Evolutionary conservation across 1,284 basidiomycete genomes (phyloP).

Genomic region (Irpex rosettiformis): DNA sequence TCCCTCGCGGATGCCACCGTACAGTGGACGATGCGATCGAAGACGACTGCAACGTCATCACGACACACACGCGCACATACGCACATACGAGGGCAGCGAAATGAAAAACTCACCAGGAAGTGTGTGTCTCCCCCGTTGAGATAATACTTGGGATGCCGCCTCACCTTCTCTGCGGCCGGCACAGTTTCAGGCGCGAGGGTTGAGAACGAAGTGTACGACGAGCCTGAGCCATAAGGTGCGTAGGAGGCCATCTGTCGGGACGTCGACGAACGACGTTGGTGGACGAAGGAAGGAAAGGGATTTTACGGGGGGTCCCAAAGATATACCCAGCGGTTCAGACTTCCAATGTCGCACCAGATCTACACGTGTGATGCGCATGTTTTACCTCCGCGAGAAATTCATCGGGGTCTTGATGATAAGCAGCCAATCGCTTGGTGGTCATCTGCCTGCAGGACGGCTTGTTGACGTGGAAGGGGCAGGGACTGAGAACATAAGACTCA

Average conservation of each 20-base stretch:
- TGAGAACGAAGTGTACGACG: constrained; percentile 8
- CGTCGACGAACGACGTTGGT: background rate
- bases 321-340: constrained; percentile 16
- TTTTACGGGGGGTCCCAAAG: constrained; percentile 11
- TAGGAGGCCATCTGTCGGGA: constrained; percentile 23
- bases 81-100: background rate
- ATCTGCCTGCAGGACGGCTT: background rate
- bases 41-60: constrained; percentile 1
- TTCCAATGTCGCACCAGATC: constrained; percentile 15
- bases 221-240: constrained; percentile 10
- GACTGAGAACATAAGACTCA: background rate
- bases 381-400: background rate
- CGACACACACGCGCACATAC: background rate
- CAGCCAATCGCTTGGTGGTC: background rate
- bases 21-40: background rate
- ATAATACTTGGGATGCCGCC: constrained; percentile 46
- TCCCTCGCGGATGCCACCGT: background rate
- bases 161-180: constrained; percentile 25
- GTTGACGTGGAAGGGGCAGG: constrained; percentile 2
- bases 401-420: background rate
- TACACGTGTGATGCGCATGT: constrained; percentile 40
- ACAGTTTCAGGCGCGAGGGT: constrained; percentile 1
- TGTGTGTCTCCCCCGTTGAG: constrained; percentile 51
- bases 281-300: constrained; percentile 25
- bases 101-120: constrained; percentile 41